Evolutionary conservation across 2,329 filamentous ascomycete species (phyloP).

Genomic region (Didymella pomorum): DNA sequence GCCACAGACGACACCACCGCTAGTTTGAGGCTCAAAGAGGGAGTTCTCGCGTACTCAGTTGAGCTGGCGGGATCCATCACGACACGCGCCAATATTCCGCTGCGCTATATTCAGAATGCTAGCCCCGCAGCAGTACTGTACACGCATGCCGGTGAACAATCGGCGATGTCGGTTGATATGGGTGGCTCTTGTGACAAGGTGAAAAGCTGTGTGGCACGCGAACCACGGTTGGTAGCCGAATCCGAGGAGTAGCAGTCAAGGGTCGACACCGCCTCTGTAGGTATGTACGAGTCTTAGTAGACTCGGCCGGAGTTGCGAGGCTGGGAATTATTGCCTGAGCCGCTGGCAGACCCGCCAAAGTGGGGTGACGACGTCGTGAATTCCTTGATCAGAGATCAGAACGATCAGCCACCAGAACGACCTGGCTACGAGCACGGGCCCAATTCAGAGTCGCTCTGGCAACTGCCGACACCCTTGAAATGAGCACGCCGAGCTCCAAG

Average conservation of each 20-base stretch:
- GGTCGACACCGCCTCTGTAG: slow-evolving; percentile 8
- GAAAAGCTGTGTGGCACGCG: slow-evolving; percentile 5
- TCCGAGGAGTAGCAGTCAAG: slow-evolving; percentile 3
- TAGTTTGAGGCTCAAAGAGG: slow-evolving; percentile 1
- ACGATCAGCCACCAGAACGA: slow-evolving; percentile 16
- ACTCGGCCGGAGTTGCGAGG: slow-evolving; percentile 3
- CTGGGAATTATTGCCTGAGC: slow-evolving; percentile 12
- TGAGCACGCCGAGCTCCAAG: not conserved
- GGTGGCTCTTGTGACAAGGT: not conserved
- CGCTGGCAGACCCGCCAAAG: slow-evolving; percentile 8
- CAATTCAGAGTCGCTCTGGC: not conserved
- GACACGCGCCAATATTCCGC: not conserved
- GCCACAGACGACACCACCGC: not conserved
- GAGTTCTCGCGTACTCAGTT: not conserved
- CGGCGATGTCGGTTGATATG: not conserved
- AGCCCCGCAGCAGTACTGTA: slow-evolving; percentile 4
- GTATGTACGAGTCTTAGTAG: not conserved
- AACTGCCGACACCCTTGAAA: not conserved
- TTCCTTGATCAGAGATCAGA: slow-evolving; percentile 15
- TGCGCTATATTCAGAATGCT: not conserved
- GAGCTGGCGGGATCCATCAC: not conserved
- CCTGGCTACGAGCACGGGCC: slow-evolving; percentile 18
- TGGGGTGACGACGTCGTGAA: slow-evolving; percentile 13
- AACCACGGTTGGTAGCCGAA: not conserved
- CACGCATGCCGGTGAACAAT: not conserved